Percentiles rank a stretch among this genome's conserved stretches.
Conservation (phyloP, 495 filamentous ascomycete genomes). For the Cenococcum geophilum region DNA sequence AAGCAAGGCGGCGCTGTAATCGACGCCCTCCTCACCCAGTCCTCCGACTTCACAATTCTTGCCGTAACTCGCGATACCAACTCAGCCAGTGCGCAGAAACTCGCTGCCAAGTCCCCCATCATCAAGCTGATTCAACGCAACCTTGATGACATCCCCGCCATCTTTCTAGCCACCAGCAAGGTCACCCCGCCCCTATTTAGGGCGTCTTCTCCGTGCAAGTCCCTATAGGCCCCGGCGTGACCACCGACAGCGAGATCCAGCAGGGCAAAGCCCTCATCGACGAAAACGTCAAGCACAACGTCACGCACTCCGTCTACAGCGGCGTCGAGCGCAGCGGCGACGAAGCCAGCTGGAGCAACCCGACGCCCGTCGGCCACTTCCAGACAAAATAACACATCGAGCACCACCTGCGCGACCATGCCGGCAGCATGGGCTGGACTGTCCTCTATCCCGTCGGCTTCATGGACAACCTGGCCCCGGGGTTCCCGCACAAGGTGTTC, state of each 20-base stretch:
- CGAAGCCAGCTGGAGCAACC: conserved; percentile 45
- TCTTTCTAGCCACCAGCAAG: conserved; percentile 48
- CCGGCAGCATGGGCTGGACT: conserved; percentile 9
- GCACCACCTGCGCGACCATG: conserved; percentile 44
- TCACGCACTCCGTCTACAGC: conserved; percentile 59
- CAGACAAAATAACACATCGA: conserved; percentile 57
- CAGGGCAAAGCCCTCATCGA: conserved; percentile 58
- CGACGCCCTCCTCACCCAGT: conserved; percentile 47
- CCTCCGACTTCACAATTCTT: conserved; percentile 52
- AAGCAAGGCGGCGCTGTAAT: conserved; percentile 63
- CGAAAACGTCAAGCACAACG: conserved; percentile 48
- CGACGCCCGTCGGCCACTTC: conserved; percentile 58
- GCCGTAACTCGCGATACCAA: conserved; percentile 59
- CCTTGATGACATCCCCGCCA: conserved; percentile 44
- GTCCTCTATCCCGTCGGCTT: conserved; percentile 50
- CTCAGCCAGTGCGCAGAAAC: conserved; percentile 49
- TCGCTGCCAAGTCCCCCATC: conserved; percentile 43
- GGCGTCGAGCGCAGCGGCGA: conserved; percentile 63
- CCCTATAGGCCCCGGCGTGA: conserved; percentile 43
- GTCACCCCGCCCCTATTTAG: conserved; percentile 44
- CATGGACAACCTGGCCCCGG: conserved; percentile 56
- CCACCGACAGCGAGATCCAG: conserved; percentile 44
- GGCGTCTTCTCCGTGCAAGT: conserved; percentile 32
- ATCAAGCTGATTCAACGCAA: conserved; percentile 55
- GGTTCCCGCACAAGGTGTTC: conserved; percentile 54